Conservation (phyloP, 73 alveolate species). For the Stentor coeruleus region DNA sequence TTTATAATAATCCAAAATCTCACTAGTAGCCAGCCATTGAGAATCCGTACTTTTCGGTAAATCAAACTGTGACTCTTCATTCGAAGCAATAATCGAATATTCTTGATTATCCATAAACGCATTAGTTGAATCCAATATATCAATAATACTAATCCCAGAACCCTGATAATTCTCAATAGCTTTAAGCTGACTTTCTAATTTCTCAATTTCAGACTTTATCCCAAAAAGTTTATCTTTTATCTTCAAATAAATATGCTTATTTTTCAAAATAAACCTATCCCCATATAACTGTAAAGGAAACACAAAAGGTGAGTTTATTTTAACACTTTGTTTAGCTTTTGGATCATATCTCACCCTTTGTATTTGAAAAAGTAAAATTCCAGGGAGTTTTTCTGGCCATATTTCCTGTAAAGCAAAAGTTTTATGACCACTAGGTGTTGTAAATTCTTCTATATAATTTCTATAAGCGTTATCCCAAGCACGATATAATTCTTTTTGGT, state of each 20-base stretch:
- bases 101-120: constrained; percentile 9
- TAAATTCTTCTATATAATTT: constrained; percentile 40
- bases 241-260: constrained; percentile 29
- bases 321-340: constrained; percentile 32
- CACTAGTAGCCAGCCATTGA: neutral
- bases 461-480: constrained; percentile 59
- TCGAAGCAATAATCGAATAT: neutral
- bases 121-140: constrained; percentile 10
- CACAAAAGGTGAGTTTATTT: constrained; percentile 58
- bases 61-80: neutral
- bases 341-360: constrained; percentile 61
- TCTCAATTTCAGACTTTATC: constrained; percentile 28
- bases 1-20: neutral
- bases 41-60: neutral
- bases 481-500: constrained; percentile 55
- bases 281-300: constrained; percentile 63
- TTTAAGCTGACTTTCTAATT: constrained; percentile 34
- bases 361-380: constrained; percentile 53
- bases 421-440: constrained; percentile 36
- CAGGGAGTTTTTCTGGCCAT: constrained; percentile 58
- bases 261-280: constrained; percentile 64
- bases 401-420: constrained; percentile 50
- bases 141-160: constrained; percentile 25
- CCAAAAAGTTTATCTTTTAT: constrained; percentile 44
- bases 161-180: constrained; percentile 13